Conservation (phyloP, 352 stramenopile genomes). For the Globisporangium abappressorium region DNA sequence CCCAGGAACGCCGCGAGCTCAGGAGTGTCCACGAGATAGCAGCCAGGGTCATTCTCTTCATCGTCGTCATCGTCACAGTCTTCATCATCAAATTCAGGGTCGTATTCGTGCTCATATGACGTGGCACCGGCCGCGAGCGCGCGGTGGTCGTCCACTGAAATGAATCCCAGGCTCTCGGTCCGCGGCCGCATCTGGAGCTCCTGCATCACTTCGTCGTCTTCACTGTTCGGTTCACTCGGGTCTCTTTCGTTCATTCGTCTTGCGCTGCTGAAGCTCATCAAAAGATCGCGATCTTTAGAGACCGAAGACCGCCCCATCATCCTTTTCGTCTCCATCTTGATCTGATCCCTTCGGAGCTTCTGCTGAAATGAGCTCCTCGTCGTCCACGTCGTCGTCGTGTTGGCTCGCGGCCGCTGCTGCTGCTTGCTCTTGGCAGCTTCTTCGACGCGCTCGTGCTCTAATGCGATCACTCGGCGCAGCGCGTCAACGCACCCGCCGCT, state of each 20-base stretch:
- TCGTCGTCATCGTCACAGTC: neutral
- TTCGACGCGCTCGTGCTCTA: conserved; percentile 3
- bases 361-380: neutral
- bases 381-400: neutral
- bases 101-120: neutral
- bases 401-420: neutral
- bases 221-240: neutral
- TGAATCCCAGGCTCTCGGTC: neutral
- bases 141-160: neutral
- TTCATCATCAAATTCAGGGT: neutral
- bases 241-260: neutral
- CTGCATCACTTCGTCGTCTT: neutral
- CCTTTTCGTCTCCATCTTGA: conserved; percentile 9
- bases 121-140: neutral
- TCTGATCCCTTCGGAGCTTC: neutral
- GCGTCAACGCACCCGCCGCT: neutral
- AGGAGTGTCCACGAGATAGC: conserved; percentile 15
- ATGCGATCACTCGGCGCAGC: conserved; percentile 6
- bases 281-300: conserved; percentile 4
- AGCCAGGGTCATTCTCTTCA: neutral
- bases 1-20: conserved; percentile 18
- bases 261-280: neutral
- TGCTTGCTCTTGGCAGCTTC: neutral
- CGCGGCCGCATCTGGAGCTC: conserved; percentile 6
- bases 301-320: conserved; percentile 9